Evolutionary conservation across 352 stramenopile species (phyloP), one percentile per base, ranked within the genome.

Genomic region (Phytophthora tentaculata): DNA sequence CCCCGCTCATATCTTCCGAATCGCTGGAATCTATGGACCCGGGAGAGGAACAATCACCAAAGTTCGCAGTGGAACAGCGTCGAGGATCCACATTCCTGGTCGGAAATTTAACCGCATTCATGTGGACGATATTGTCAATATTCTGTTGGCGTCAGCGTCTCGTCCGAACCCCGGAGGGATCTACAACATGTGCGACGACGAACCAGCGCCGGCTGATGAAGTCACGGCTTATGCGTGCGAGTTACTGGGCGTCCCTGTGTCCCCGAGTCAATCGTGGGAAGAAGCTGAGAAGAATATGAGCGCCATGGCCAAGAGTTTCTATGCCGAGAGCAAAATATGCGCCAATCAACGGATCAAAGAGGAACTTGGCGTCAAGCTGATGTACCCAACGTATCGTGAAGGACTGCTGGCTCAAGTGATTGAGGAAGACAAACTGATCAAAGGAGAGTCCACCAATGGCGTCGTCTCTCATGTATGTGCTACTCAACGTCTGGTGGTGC

Each of bases 1-100:
- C 2, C 89, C 90, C 0, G 64, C 77, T 16, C 92, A 97, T 53
- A 77, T 97, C 29, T 97, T 98, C 66, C 91, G 92, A 26, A 90
- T 98, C 47, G 92, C 89, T 8, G 93, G 92, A 5, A 98, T 98
- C 67, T 98, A 98, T 67, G 93, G 93, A 9, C 92, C 92, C 0
- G 86, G 86, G 0, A 76, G 93, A 13, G 94, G 90, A 14, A 88
- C 88, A 5, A 71, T 98, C 51, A 86, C 84, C 10, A 94, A 90
- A 44, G 79, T 97, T 45, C 84, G 86, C 22, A 87, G 78, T 16
- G 84, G 86, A 24, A 68, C 74, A 2, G 86, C 88, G 16, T 82
- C 78, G 22, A 76, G 81, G 22, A 94, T 96, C 37, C 73, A 95
- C 61, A 73, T 97, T 17, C 83, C 89, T 3, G 84, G 80, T 20